Base-by-base conservation (phyloP, 1,284 basidiomycete genomes). In the Trichosporon sp. region DNA sequence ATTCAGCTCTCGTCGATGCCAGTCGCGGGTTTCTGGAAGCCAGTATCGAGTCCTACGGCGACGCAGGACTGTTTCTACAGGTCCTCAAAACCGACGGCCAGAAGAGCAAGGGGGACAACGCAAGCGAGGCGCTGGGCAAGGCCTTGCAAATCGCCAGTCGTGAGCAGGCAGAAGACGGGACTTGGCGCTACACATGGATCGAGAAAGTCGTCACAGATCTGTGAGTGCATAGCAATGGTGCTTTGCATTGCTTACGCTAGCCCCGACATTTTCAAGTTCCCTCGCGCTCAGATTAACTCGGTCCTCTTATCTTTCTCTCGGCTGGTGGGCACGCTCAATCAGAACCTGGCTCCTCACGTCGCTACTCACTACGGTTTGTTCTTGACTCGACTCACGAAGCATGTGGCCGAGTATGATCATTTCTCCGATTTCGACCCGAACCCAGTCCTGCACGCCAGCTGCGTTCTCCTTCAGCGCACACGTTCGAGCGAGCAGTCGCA, bases 351-450 rank as follows among this genome's bases (percentile, higher is more conserved):
- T 15, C 56, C 56, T 11, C 56, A 60, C 27, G 56, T 60, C 23
- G 56, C 56, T 7, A 23, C 65, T 74, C 75, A 69, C 11, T 79
- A 76, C 56, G 76, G 79, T 5, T 15, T 71, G 0, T 79, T 81
- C 69, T 53, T 81, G 23, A 70, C 67, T n/a, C 70, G 75, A 7
- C 67, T 81, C 0, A 69, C 72, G 60, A 80, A 79, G 68, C 75
- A 76, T 31, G 72, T 78, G 1, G 74, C 74, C 11, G 78, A 81
- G 27, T 80, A 75, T 74, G 70, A 75, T 62, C 51, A 70, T 4
- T 42, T 65, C 1, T 72, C 74, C 5, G 65, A 65, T 12, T 79
- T 79, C 29, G 75, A 80, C 65, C 77, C 80, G 11, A 77, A 80
- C 47, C 72, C 75, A 0, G 62, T 75, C 0, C 53, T 82, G 47